Evolutionary conservation across 2,329 filamentous ascomycete species (phyloP), one percentile per base, ranked within the genome.

Genomic region (Colletotrichum sp.): DNA sequence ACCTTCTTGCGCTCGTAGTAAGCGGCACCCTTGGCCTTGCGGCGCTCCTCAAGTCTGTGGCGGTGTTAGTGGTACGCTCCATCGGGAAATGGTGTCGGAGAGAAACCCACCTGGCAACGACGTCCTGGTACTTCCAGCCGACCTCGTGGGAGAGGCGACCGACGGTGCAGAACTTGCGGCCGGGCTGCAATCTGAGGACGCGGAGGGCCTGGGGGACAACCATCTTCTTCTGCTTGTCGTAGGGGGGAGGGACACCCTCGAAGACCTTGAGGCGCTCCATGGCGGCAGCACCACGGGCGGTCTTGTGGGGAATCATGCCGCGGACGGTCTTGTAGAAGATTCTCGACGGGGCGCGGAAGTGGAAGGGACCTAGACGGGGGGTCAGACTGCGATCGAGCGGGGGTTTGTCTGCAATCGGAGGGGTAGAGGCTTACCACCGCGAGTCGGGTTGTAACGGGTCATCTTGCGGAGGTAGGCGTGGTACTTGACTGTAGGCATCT

Each of bases 1-100:
- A 95, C 93, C 95, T 98, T 98, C 97, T 99, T 99, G 93, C 96
- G 96, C 93, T 98, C 96, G 93, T 99, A 99, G 94, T 98, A 99
- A 87, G 97, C 97, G 83, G 94, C 93, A 86, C 96, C 94, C 95
- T 99, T 99, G 89, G 98, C 96, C 93, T 99, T 99, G 92, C 97
- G 95, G 90, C 96, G 93, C 93, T 99, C 97, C 93, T 99, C 97
- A 86, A 99, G 93, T 90, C 97, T 99, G 84, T 82, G 76, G 67
- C 64, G 24, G 16, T 55, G 36, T 75, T 67, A 75, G 60, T 52
- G 4, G 13, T 26, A 24, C 8, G 12, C 10, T 34, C 10, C 13
- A 10, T 24, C 18, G 8, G 8, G 2, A 8, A 5, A 24, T 64
- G 4, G 28, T 52, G 38, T 34, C n/a, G 28, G n/a, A 15, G 52